Conservation (phyloP, 2,329 filamentous ascomycete species). For the Aphanocladium album region DNA sequence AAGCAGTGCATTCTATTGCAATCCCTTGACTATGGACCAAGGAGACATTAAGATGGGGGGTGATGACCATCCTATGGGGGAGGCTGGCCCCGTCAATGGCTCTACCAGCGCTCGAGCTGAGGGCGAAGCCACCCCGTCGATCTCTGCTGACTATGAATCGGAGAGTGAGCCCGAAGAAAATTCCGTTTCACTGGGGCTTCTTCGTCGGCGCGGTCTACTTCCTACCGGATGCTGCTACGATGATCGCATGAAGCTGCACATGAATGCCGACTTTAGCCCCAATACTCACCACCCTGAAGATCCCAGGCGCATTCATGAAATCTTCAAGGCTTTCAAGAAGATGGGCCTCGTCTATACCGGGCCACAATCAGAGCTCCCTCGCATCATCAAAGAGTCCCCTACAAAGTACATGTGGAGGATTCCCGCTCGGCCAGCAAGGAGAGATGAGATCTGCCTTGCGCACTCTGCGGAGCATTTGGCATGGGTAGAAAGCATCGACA, state of each 20-base stretch:
- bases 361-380: constrained; percentile 47
- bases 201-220: constrained; percentile 45
- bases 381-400: constrained; percentile 48
- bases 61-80: constrained; percentile 13
- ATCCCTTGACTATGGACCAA: neutral
- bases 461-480: constrained; percentile 73
- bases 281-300: constrained; percentile 90
- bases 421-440: constrained; percentile 67
- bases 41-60: constrained; percentile 12
- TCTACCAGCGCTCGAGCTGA: constrained; percentile 4
- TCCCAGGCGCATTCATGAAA: constrained; percentile 83
- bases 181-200: constrained; percentile 32
- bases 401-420: constrained; percentile 71
- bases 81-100: constrained; percentile 15
- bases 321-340: constrained; percentile 82
- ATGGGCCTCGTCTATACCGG: constrained; percentile 70
- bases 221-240: constrained; percentile 85
- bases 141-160: constrained; percentile 27
- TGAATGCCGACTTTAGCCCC: constrained; percentile 70
- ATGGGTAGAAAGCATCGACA: constrained; percentile 62
- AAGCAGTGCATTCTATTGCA: too few relatives aligned
- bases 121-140: constrained; percentile 25
- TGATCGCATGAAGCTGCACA: constrained; percentile 90
- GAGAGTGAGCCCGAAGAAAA: constrained; percentile 32
- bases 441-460: constrained; percentile 73